phyloP scores from a whole-genome alignment of 73 alveolate species.

The Paraurostyla sp. region DNA sequence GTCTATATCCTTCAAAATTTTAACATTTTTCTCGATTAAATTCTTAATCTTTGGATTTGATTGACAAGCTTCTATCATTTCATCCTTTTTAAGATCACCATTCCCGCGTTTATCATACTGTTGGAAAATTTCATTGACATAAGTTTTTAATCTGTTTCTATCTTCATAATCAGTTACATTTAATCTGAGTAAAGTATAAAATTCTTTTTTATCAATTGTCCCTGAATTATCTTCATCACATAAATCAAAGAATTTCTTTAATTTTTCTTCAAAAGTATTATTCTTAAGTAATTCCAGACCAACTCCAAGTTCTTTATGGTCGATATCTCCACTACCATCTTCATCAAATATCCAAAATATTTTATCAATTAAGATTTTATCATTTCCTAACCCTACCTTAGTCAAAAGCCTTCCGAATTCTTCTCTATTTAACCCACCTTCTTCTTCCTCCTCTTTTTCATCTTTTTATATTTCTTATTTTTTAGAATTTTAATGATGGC shows the following conservation, averaged over 20 bases:
- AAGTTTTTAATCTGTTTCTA: slow-evolving; percentile 48
- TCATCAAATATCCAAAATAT: slow-evolving; percentile 67
- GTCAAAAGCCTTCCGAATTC: slow-evolving; percentile 54
- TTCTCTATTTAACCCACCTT: slow-evolving; percentile 42
- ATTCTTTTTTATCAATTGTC: slow-evolving; percentile 76
- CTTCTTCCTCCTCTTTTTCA: slow-evolving; percentile 47
- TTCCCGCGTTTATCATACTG: slow-evolving; percentile 49
- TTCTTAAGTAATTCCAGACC: slow-evolving; percentile 68
- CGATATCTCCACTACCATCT: slow-evolving; percentile 69
- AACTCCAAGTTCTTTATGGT: slow-evolving; percentile 56
- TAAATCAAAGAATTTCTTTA: slow-evolving; percentile 66
- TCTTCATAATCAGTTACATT: slow-evolving; percentile 72
- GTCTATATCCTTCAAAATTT: slow-evolving; percentile 56
- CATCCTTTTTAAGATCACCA: slow-evolving; percentile 52
- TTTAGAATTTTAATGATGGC: background rate
- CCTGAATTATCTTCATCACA: slow-evolving; percentile 76
- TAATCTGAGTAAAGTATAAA: slow-evolving; percentile 62
- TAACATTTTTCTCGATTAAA: slow-evolving; percentile 58
- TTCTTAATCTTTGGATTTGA: slow-evolving; percentile 42
- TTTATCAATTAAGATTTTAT: slow-evolving; percentile 43
- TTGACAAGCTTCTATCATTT: slow-evolving; percentile 59
- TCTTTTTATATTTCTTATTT: background rate
- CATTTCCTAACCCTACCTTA: slow-evolving; percentile 63
- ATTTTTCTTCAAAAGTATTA: slow-evolving; percentile 57
- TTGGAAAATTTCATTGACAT: slow-evolving; percentile 57